These are phyloP conservation scores for Neopestalotiopsis sp. DNA, from an alignment of 2,329 filamentous ascomycete species.

Conservation along the genomic window DNA sequence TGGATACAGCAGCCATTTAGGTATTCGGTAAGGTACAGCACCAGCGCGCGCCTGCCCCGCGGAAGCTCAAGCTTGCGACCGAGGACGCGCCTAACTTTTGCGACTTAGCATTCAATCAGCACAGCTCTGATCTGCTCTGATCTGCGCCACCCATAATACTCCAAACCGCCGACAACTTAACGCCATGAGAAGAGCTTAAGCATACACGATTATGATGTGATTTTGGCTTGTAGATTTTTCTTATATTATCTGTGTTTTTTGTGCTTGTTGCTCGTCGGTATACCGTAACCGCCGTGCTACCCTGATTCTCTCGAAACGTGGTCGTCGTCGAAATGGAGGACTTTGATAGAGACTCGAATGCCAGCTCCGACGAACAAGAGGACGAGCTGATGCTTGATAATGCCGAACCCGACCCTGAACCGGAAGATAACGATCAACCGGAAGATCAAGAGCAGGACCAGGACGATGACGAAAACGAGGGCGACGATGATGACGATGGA, in stretches of 20 bases:
- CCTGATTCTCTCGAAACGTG: neutral
- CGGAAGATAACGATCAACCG: conserved; percentile 31
- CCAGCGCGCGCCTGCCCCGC: too few relatives aligned
- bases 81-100: too few relatives aligned
- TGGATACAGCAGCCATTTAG: too few relatives aligned
- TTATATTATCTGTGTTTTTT: neutral
- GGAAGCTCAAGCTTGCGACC: too few relatives aligned
- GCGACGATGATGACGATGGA: conserved; percentile 40
- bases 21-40: too few relatives aligned
- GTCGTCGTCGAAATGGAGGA: conserved; percentile 41
- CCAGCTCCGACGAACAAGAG: conserved; percentile 49
- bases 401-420: conserved; percentile 31
- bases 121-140: too few relatives aligned
- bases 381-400: conserved; percentile 39
- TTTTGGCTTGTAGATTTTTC: too few relatives aligned
- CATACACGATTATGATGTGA: too few relatives aligned
- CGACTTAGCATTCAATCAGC: too few relatives aligned
- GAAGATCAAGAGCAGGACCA: conserved; percentile 42
- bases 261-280: neutral
- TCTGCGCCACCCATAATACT: too few relatives aligned
- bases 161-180: too few relatives aligned
- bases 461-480: conserved; percentile 46
- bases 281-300: neutral
- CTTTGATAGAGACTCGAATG: conserved; percentile 44
- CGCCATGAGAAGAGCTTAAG: too few relatives aligned